Percentiles rank a stretch among this genome's conserved stretches.
Conservation (phyloP, 352 stramenopile species). For the Phytophthora cactorum region DNA sequence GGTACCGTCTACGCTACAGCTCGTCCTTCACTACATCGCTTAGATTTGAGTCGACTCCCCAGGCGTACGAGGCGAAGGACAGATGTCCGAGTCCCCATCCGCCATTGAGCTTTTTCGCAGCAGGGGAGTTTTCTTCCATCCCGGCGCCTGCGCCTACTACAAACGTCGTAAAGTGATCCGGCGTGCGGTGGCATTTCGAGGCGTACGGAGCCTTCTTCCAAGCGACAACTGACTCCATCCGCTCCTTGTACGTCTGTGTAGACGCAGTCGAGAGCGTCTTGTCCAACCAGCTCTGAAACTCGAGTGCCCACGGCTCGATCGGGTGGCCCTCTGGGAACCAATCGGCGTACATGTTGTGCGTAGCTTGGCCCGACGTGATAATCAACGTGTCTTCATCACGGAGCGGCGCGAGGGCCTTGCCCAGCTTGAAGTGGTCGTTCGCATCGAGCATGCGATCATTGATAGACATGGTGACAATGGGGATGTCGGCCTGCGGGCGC, state of each 20-base stretch:
- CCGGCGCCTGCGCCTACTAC: constrained; percentile 51
- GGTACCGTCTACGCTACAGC: constrained; percentile 15
- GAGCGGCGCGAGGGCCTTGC: constrained; percentile 55
- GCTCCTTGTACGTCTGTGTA: constrained; percentile 30
- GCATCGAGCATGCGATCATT: constrained; percentile 41
- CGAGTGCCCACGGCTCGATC: constrained; percentile 33
- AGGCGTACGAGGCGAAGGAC: constrained; percentile 49
- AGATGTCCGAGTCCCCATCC: constrained; percentile 47
- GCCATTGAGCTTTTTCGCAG: constrained; percentile 40
- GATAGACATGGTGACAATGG: constrained; percentile 86
- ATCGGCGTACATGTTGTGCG: constrained; percentile 44
- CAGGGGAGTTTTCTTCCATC: constrained; percentile 41
- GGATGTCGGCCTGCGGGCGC: constrained; percentile 87
- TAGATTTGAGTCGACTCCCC: constrained; percentile 36
- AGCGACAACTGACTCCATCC: constrained; percentile 30
- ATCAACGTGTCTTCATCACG: constrained; percentile 78
- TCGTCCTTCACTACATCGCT: constrained; percentile 35
- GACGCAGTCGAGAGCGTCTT: constrained; percentile 33
- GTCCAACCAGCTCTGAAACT: constrained; percentile 52
- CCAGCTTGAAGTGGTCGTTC: constrained; percentile 57
- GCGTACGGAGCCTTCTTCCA: constrained; percentile 53
- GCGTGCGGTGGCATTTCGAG: constrained; percentile 43
- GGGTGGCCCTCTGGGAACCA: constrained; percentile 26
- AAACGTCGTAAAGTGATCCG: constrained; percentile 64
- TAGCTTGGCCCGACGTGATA: constrained; percentile 67